A percentile compares a stretch with the other conserved stretches of the same genome.
These are phyloP conservation scores for Phytophthora fragariae DNA, from an alignment of 352 stramenopile genomes.

Conservation along the genomic window DNA sequence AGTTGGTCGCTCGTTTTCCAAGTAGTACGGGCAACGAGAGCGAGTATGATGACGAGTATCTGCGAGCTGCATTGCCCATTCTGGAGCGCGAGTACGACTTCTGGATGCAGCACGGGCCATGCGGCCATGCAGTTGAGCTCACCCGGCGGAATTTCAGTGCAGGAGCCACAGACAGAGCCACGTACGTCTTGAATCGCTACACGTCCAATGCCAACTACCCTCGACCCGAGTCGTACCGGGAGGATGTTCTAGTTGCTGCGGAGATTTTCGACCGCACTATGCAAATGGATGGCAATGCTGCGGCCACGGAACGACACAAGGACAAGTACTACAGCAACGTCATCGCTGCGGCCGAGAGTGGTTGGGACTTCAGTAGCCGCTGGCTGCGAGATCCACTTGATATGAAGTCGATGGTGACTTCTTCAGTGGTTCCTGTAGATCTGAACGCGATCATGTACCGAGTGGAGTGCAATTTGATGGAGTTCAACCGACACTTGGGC, in stretches of 20 bases:
- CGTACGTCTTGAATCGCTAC: conserved; percentile 83
- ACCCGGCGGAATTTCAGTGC: conserved; percentile 31
- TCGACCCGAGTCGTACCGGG: conserved; percentile 88
- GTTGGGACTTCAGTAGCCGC: conserved; percentile 92
- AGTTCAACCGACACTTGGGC: conserved; percentile 63
- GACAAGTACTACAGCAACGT: conserved; percentile 86
- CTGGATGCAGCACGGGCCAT: conserved; percentile 82
- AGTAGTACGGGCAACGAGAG: conserved; percentile 27
- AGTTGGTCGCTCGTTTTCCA: conserved; percentile 52
- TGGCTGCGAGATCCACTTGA: conserved; percentile 74
- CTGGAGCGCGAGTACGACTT: conserved; percentile 86
- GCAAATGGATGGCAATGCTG: conserved; percentile 39
- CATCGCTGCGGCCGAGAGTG: conserved; percentile 86
- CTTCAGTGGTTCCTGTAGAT: conserved; percentile 81
- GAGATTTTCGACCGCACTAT: conserved; percentile 67
- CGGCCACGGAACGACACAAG: conserved; percentile 57
- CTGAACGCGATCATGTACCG: conserved; percentile 87
- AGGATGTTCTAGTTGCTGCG: conserved; percentile 75
- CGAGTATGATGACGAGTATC: conserved; percentile 63
- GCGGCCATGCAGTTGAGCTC: conserved; percentile 69
- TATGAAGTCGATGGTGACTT: conserved; percentile 78
- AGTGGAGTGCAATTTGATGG: conserved; percentile 79
- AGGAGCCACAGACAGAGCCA: conserved; percentile 4
- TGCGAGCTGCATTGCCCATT: conserved; percentile 61
- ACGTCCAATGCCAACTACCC: conserved; percentile 75